Evolutionary conservation across 2,329 filamentous ascomycete genomes (phyloP).

Genomic region (Colletotrichum somersetense): DNA sequence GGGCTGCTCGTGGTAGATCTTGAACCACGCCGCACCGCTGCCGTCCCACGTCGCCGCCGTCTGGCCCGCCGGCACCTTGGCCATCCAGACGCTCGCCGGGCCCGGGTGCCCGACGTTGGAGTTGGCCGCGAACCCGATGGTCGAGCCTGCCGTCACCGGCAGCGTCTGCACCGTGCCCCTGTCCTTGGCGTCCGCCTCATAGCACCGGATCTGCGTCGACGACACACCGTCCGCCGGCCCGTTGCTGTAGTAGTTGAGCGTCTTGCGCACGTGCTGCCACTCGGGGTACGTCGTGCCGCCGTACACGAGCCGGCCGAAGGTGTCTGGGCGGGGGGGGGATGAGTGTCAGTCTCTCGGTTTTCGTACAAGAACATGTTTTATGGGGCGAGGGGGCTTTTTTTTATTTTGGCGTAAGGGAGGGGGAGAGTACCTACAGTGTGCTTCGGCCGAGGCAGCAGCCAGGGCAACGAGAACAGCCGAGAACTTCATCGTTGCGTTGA

Average conservation of each 20-base stretch:
- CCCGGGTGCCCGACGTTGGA: conserved; percentile 55
- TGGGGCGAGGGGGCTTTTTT: no score
- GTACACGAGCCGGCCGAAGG: conserved; percentile 34
- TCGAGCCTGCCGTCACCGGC: conserved; percentile 45
- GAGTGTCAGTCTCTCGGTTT: neutral
- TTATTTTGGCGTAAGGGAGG: no score
- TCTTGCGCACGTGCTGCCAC: conserved; percentile 51
- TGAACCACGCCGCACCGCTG: conserved; percentile 53
- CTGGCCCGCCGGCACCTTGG: conserved; percentile 52
- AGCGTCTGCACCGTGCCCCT: conserved; percentile 28
- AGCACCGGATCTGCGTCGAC: conserved; percentile 51
- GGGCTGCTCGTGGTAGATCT: conserved; percentile 54
- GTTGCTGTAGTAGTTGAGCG: conserved; percentile 52
- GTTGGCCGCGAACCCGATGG: conserved; percentile 53
- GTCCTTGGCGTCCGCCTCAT: conserved; percentile 44
- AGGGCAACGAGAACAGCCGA: conserved; percentile 8
- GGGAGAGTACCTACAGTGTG: conserved; percentile 18
- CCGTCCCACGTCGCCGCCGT: conserved; percentile 51
- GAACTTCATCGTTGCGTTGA: conserved; percentile 22
- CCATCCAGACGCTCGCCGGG: conserved; percentile 54
- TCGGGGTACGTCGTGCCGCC: conserved; percentile 43
- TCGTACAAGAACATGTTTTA: neutral
- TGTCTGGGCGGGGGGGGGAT: conserved; percentile 6
- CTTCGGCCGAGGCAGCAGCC: conserved; percentile 20
- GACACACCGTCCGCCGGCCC: conserved; percentile 49